A percentile compares a stretch with the other conserved stretches of the same genome.
Evolutionary conservation across 2,329 filamentous ascomycete genomes (phyloP).

Genomic region (Botrytis sinoallii): DNA sequence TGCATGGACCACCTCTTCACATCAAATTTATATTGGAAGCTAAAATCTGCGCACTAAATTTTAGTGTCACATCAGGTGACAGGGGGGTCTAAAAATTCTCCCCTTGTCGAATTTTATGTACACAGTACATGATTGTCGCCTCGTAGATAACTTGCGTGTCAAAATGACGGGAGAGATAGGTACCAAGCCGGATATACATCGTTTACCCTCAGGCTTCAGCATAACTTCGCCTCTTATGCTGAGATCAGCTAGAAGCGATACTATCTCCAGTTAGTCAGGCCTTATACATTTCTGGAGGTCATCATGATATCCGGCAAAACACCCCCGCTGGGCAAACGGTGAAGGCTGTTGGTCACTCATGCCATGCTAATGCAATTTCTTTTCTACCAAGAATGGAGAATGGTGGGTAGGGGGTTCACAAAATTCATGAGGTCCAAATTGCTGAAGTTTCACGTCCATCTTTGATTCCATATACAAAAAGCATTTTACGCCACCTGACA

Average conservation of each 20-base stretch:
- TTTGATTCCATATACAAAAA: neutral
- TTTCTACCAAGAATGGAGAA: neutral
- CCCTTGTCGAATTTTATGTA: neutral
- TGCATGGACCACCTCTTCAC: neutral
- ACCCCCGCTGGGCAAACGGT: neutral
- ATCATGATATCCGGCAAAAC: neutral
- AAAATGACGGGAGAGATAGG: neutral
- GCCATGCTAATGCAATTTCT: neutral
- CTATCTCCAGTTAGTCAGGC: neutral
- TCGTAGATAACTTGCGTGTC: neutral
- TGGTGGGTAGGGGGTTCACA: neutral
- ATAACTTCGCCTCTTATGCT: neutral
- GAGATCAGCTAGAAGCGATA: neutral
- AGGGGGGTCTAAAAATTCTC: neutral
- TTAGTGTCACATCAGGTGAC: conserved; percentile 1
- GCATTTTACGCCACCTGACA: neutral
- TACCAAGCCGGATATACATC: neutral
- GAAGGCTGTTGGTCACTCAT: neutral
- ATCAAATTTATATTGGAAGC: neutral
- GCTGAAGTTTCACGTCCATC: neutral
- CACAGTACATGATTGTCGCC: neutral
- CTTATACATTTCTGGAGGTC: neutral
- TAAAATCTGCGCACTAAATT: neutral
- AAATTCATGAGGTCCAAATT: neutral
- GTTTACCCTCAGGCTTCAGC: neutral